Base-by-base conservation (phyloP, 441 rosid genomes). In the Pelargonium exstipulatum region DNA sequence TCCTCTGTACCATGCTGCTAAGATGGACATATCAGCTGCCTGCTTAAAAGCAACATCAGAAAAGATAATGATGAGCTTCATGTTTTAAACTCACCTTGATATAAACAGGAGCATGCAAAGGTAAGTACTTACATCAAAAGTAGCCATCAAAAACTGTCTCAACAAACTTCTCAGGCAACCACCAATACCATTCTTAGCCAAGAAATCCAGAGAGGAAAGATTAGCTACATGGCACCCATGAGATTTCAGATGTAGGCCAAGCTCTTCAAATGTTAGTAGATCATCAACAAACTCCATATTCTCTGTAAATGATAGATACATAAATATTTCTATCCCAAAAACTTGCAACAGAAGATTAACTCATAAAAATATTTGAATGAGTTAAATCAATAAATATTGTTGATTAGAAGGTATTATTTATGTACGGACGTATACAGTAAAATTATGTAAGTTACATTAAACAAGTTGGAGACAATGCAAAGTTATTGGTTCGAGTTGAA, bases 271-370 rank as follows among this genome's bases (percentile, higher is more conserved):
- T 43, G 99, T 89, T 77, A 83, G 35, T 43, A 87, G 81, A 83
- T 95, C 98, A 73, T 95, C 97, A 75, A 92, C 93, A 78, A 95
- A 87, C 83, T 92, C 99, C 87, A 95, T 74, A 78, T 95, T 92
- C 82, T 85, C 99, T 95, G 89, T 61, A 73, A 79, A 74, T 64
- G 65, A 82, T 51, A 57, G n/a, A 32, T 32, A 20, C 20, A 18
- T 57, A 57, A 57, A 20, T 57, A 14, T 57, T 18, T 57, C 5
- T 57, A 20, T 9, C 62, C 3, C 6, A 5, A 16, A 9, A 55
- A 55, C 17, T 17, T 55, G 22, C 60, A 17, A 57, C 22, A 17
- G 24, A 57, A 18, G 17, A 18, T 57, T 29, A 18, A 57, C 62
- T 57, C 62, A 35, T 35, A 35, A 5, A 35, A 4, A 4, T 35